These are phyloP conservation scores for Ustilago curta DNA, from an alignment of 1,284 basidiomycete species.

Conservation along the genomic window DNA sequence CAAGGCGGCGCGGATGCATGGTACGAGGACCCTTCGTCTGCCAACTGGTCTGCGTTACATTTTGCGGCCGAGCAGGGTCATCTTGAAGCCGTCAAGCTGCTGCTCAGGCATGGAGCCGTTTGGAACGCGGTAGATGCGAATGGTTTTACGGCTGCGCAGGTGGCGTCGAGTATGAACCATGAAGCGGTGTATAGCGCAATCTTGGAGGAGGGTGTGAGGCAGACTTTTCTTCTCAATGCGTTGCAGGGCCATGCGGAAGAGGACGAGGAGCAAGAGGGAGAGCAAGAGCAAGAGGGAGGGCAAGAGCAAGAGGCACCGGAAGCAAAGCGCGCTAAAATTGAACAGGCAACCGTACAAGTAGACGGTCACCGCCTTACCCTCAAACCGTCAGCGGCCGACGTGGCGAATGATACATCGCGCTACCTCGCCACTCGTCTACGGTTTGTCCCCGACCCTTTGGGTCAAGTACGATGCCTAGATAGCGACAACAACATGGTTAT, in stretches of 20 bases:
- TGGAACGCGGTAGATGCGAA: conserved; percentile 79
- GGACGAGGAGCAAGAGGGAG: conserved; percentile 11
- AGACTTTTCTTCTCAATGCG: conserved; percentile 54
- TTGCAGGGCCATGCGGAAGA: conserved; percentile 17
- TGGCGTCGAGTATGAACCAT: conserved; percentile 64
- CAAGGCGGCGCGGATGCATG: conserved; percentile 76
- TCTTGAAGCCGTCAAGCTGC: conserved; percentile 75
- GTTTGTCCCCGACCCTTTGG: conserved; percentile 75
- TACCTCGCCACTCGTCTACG: conserved; percentile 81
- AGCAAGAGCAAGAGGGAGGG: conserved; percentile 25
- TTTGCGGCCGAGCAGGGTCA: conserved; percentile 85
- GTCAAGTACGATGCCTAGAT: conserved; percentile 84
- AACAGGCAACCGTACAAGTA: conserved; percentile 6
- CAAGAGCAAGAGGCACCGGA: conserved; percentile 34
- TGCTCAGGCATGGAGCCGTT: conserved; percentile 85
- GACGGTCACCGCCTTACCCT: conserved; percentile 72
- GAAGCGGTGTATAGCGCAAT: conserved; percentile 51
- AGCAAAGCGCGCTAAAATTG: conserved; percentile 10
- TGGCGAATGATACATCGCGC: conserved; percentile 75
- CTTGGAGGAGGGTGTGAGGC: conserved; percentile 70
- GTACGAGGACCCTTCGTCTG: conserved; percentile 78
- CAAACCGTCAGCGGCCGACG: conserved; percentile 42
- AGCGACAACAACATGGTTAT: conserved; percentile 76
- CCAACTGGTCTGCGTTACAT: conserved; percentile 82
- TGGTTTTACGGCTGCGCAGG: conserved; percentile 63